Conservation (phyloP, 208 protist genomes). For the Crithidia fasciculata region DNA sequence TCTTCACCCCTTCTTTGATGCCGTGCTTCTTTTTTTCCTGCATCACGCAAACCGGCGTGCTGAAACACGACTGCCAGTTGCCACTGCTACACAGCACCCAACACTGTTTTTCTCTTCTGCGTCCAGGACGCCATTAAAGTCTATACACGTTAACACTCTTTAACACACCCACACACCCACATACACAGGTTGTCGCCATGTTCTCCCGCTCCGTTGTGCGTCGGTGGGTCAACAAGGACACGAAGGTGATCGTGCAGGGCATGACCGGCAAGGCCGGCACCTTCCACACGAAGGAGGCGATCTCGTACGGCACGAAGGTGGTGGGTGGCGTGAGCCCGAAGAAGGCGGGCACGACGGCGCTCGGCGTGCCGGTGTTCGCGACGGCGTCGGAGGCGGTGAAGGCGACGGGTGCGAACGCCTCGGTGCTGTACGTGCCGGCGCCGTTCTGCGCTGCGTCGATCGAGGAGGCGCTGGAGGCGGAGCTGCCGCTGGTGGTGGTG, state of each 20-base stretch:
- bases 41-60: no score
- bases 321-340: constrained; percentile 97
- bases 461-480: constrained; percentile 97
- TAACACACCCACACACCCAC: neutral
- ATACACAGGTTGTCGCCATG: constrained; percentile 34
- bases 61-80: neutral
- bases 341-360: constrained; percentile 95
- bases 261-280: constrained; percentile 99
- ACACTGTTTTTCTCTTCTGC: neutral
- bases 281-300: constrained; percentile 97
- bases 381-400: constrained; percentile 90
- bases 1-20: neutral
- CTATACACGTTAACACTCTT: neutral
- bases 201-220: constrained; percentile 65
- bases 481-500: constrained; percentile 97
- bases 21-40: no score
- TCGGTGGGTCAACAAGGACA: constrained; percentile 94
- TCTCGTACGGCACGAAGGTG: constrained; percentile 99
- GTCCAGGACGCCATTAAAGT: neutral
- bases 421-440: constrained; percentile 98
- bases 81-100: neutral
- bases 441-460: constrained; percentile 95
- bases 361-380: constrained; percentile 96
- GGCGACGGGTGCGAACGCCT: constrained; percentile 93
- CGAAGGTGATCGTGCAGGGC: constrained; percentile 98